Percentiles rank a stretch among this genome's conserved stretches.
Conservation (phyloP, 1,284 basidiomycete species). For the Ceratobasidium sp. region DNA sequence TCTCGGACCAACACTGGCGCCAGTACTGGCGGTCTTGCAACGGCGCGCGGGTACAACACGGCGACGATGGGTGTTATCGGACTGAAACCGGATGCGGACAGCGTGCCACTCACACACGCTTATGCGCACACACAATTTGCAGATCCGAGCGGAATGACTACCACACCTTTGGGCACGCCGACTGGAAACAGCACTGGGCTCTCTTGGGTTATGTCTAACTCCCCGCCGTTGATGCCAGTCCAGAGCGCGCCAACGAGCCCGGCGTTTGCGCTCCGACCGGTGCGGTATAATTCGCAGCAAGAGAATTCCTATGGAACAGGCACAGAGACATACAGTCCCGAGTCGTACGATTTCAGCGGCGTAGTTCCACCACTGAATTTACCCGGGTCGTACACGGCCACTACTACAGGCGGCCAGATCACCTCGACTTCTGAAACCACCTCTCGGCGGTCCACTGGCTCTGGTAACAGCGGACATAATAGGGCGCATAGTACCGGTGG, state of each 20-base stretch:
- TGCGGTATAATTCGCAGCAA: conserved; percentile 19
- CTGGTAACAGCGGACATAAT: conserved; percentile 3
- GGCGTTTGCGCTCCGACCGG: conserved; percentile 40
- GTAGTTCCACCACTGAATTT: conserved; percentile 27
- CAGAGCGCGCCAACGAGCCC: conserved; percentile 42
- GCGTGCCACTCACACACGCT: conserved; percentile 32
- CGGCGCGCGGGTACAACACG: conserved; percentile 20
- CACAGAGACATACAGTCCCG: conserved; percentile 20
- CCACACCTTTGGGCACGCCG: conserved; percentile 44
- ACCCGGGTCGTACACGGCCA: conserved; percentile 20
- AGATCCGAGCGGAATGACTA: conserved; percentile 45
- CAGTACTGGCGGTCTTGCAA: conserved; percentile 8
- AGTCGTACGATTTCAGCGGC: conserved; percentile 14
- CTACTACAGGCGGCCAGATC: conserved; percentile 22
- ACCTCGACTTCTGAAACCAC: background rate
- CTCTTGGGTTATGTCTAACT: conserved; percentile 19
- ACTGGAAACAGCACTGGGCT: conserved; percentile 43
- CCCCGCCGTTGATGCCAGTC: conserved; percentile 41
- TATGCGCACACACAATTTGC: conserved; percentile 20
- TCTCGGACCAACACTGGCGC: conserved; percentile 16
- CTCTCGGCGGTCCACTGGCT: background rate
- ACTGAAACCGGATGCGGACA: conserved; percentile 23
- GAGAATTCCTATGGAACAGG: background rate
- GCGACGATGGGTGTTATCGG: conserved; percentile 15
- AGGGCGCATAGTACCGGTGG: conserved; percentile 31